Base-by-base conservation (phyloP, 2,329 filamentous ascomycete genomes). In the Capronia coronata region DNA sequence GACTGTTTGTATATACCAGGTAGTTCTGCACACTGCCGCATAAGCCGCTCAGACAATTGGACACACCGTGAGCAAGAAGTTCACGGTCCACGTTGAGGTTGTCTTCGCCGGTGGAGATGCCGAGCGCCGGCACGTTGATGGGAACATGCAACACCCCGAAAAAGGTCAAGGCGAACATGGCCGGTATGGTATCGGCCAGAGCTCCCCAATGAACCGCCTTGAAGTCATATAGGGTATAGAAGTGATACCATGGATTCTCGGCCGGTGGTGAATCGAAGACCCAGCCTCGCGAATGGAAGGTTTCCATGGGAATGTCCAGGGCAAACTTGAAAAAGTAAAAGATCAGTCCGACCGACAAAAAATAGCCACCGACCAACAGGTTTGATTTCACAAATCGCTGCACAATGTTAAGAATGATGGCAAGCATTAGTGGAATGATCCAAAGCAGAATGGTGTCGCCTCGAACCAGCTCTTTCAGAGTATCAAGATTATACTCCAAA, bases 81-180 rank as follows among this genome's bases (percentile, higher is more conserved):
- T 98, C 93, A 55, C 86, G 82, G 64, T 98, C 88, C 42, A 98
- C 80, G 64, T 94, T 83, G 23, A 94, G 78, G 63, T 97, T 86
- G 64, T 98, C 93, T 67, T 97, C 90, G 37, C 89, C 88, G 3
- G 86, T 87, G 25, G 88, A 89, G 42, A 95, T 84, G 0, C 88
- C 93, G 51, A 98, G 72, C 2, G 93, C 93, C 2, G 93, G 93
- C 3, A 98, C 90, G 62, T 98, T 98, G 69, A 98, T 98, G 0
- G 93, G 93, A 2, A 98, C 93, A 65, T 98, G 93, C 2, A 98
- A 78, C 48, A 98, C 84, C 45, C 93, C 93, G 62, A 98, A 98
- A 72, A 98, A 98, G 0, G 93, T 97, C 53, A 98, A 72, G 0
- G 93, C 93, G 61, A 98, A 82, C 87, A 98, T 97, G 23, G 93